Base-by-base conservation (phyloP, 2,329 filamentous ascomycete genomes). In the Ophiostoma perfectum region DNA sequence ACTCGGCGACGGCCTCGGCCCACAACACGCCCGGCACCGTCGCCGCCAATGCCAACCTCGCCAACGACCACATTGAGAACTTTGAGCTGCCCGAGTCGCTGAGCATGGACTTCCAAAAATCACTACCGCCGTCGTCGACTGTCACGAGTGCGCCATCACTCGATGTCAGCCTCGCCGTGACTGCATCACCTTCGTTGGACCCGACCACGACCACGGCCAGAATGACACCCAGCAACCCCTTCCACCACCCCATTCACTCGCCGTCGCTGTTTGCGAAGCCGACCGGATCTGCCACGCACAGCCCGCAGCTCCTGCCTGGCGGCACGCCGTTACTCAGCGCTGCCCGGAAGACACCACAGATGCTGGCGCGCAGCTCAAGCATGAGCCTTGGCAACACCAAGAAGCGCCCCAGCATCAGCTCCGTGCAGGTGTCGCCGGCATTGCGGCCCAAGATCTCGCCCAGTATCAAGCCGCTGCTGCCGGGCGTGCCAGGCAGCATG, bases 361-460 rank as follows among this genome's bases (percentile, higher is more conserved):
- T 86, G 65, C 82, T 84, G 3, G 81, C 86, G 8, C 83, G 88
- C 47, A 81, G 81, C 38, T 41, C 69, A 3, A 82, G 80, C 70
- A 90, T 90, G 74, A 94, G 38, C 7, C 38, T 45, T 5, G 38
- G 27, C 42, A 27, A 36, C 63, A 81, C 80, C 70, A 90, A 90
- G 75, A 95, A 93, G 78, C 84, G 92, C 70, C 80, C 83, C 27
- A 93, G 90, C 73, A 81, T 88, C 41, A 86, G 84, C 74, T 91
- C 90, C 2, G 85, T 88, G 6, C 88, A 93, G n/a, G 86, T 90
- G 9, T 97, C 93, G 58, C 94, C 95, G 5, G 93, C 94, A 16
- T 79, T 98, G 47, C 83, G 92, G 41, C 95, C 95, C 1, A 91
- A 87, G 76, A 97, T 98, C 71, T 97, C 93, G 39, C 95, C 94